These are phyloP conservation scores for Biscutella laevigata DNA, from an alignment of 441 rosid species.

Conservation along the genomic window DNA sequence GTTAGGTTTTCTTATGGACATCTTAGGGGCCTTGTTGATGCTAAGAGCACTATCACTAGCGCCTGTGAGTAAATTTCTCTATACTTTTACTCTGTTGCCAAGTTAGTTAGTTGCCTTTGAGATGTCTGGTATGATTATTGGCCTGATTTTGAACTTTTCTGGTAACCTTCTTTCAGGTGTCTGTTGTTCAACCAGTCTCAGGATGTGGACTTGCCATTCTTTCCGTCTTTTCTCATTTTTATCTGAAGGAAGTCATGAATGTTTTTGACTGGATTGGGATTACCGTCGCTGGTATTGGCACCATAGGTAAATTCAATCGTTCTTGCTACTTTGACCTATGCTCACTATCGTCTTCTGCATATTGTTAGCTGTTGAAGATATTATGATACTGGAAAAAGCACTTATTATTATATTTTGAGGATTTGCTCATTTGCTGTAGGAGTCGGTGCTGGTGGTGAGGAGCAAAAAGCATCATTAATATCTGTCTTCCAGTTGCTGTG, in stretches of 20 bases:
- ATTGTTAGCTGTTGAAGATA: background rate
- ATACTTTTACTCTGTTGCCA: background rate
- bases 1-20: slow-evolving; percentile 85
- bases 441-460: slow-evolving; percentile 98
- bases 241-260: slow-evolving; percentile 89
- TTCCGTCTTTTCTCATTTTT: slow-evolving; percentile 87
- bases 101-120: background rate
- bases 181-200: slow-evolving; percentile 94
- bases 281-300: slow-evolving; percentile 85
- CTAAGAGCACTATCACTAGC: slow-evolving; percentile 81
- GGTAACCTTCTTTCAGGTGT: slow-evolving; percentile 45
- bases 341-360: background rate
- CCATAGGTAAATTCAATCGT: slow-evolving; percentile 61
- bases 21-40: slow-evolving; percentile 87
- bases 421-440: slow-evolving; percentile 36
- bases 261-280: slow-evolving; percentile 92
- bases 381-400: background rate
- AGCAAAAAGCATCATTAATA: slow-evolving; percentile 64
- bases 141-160: background rate
- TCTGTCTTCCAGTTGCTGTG: slow-evolving; percentile 81
- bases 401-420: background rate
- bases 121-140: background rate
- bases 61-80: slow-evolving; percentile 39
- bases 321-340: slow-evolving; percentile 8
- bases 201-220: slow-evolving; percentile 96